phyloP scores from a whole-genome alignment of 2,329 filamentous ascomycete genomes.

The Ceratocystis variospora region DNA sequence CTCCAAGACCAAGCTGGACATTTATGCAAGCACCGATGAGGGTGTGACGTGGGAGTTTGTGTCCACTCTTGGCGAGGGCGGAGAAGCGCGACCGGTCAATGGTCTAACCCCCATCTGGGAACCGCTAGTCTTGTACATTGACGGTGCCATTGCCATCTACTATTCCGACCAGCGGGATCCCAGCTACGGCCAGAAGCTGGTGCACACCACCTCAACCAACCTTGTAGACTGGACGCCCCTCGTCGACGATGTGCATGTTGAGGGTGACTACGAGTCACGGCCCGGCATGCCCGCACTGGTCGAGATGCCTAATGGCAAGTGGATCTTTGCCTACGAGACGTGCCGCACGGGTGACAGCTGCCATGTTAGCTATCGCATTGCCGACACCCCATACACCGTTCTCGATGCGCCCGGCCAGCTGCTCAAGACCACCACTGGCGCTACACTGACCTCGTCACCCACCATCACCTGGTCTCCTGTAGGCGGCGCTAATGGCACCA shows the following conservation, averaged over 20 bases:
- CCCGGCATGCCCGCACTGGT: slow-evolving; percentile 56
- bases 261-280: slow-evolving; percentile 40
- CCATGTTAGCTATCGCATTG: slow-evolving; percentile 34
- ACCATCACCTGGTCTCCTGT: slow-evolving; percentile 33
- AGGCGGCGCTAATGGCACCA: slow-evolving; percentile 34
- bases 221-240: slow-evolving; percentile 44
- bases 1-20: slow-evolving; percentile 50
- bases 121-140: slow-evolving; percentile 46
- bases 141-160: slow-evolving; percentile 49
- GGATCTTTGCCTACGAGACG: slow-evolving; percentile 52
- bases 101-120: slow-evolving; percentile 60
- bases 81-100: slow-evolving; percentile 48
- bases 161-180: slow-evolving; percentile 59
- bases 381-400: slow-evolving; percentile 27
- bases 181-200: slow-evolving; percentile 52
- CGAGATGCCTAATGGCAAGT: slow-evolving; percentile 44
- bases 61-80: slow-evolving; percentile 49
- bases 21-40: slow-evolving; percentile 50
- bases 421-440: slow-evolving; percentile 26
- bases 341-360: slow-evolving; percentile 34
- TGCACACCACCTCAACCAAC: slow-evolving; percentile 48
- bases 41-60: slow-evolving; percentile 54
- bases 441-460: slow-evolving; percentile 27
- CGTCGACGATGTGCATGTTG: slow-evolving; percentile 49
- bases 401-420: slow-evolving; percentile 27